Evolutionary conservation across 768 basidiomycete species (phyloP).

Genomic region (Infundibulicybe gibba): DNA sequence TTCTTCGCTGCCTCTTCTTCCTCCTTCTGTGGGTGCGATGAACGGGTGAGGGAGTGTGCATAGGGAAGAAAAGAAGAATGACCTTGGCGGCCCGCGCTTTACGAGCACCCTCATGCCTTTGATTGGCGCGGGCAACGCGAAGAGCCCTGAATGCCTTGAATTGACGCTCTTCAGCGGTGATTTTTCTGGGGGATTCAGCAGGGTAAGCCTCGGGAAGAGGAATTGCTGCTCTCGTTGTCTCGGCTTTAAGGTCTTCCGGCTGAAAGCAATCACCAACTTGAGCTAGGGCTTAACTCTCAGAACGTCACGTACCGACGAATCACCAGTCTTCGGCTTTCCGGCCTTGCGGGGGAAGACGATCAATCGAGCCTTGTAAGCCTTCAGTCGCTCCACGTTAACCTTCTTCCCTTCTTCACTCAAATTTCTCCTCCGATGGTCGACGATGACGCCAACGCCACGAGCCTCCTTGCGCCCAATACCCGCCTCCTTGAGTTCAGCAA

Average conservation of each 20-base stretch:
- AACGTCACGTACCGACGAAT: slow-evolving; percentile 69
- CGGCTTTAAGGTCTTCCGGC: slow-evolving; percentile 79
- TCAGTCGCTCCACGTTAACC: slow-evolving; percentile 90
- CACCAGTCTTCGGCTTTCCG: slow-evolving; percentile 93
- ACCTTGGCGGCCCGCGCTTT: slow-evolving; percentile 86
- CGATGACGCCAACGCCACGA: slow-evolving; percentile 86
- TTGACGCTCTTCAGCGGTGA: slow-evolving; percentile 85
- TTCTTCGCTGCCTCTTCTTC: slow-evolving; percentile 93
- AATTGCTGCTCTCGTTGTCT: slow-evolving; percentile 65
- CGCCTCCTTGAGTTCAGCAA: slow-evolving; percentile 92
- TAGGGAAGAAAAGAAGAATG: slow-evolving; percentile 20
- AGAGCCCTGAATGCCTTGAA: slow-evolving; percentile 89
- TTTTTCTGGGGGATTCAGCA: slow-evolving; percentile 88
- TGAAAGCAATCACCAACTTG: slow-evolving; percentile 23
- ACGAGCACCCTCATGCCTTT: slow-evolving; percentile 84
- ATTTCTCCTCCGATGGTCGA: slow-evolving; percentile 97
- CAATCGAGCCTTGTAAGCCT: slow-evolving; percentile 88
- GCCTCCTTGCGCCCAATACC: slow-evolving; percentile 95
- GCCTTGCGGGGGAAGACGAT: slow-evolving; percentile 98
- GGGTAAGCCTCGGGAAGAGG: slow-evolving; percentile 65
- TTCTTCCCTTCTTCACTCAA: slow-evolving; percentile 95
- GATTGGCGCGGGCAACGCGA: slow-evolving; percentile 76
- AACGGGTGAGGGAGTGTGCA: slow-evolving; percentile 10
- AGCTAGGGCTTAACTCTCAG: slow-evolving; percentile 2
- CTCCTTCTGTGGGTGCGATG: slow-evolving; percentile 54